Evolutionary conservation across 257 asterid genomes (phyloP).

Genomic region (Anisodus tanguticus): DNA sequence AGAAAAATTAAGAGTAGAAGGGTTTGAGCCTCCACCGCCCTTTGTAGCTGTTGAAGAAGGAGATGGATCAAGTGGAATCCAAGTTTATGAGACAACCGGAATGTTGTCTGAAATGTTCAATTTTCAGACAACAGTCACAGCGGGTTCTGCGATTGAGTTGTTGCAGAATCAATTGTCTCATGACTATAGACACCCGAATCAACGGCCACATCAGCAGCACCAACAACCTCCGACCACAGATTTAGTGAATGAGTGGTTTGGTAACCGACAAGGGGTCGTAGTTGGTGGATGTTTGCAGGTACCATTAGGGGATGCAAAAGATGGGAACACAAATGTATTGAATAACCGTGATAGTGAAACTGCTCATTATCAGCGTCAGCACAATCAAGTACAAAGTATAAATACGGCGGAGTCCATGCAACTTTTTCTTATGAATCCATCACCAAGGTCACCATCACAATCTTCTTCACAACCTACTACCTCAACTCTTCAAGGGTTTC

Average conservation of each 20-base stretch:
- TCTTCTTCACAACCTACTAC: slow-evolving; percentile 53
- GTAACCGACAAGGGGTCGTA: slow-evolving; percentile 53
- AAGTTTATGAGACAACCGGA: slow-evolving; percentile 70
- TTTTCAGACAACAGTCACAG: slow-evolving; percentile 47
- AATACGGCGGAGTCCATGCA: slow-evolving; percentile 90
- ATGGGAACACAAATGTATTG: neutral
- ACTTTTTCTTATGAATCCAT: slow-evolving; percentile 84
- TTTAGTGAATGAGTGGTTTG: slow-evolving; percentile 54
- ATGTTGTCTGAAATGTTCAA: slow-evolving; percentile 88
- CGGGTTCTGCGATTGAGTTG: slow-evolving; percentile 52
- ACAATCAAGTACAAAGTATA: slow-evolving; percentile 52
- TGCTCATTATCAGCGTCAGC: neutral
- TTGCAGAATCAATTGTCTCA: slow-evolving; percentile 61
- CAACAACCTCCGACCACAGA: slow-evolving; percentile 30
- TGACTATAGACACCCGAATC: slow-evolving; percentile 43
- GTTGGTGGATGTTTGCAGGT: slow-evolving; percentile 31
- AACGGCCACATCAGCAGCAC: slow-evolving; percentile 23
- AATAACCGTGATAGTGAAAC: neutral
- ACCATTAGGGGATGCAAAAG: slow-evolving; percentile 46
- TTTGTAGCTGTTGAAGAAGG: slow-evolving; percentile 54
- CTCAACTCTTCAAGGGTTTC: slow-evolving; percentile 53
- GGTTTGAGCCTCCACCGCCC: slow-evolving; percentile 61
- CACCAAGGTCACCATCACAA: slow-evolving; percentile 62
- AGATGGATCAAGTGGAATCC: slow-evolving; percentile 57
- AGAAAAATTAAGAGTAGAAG: slow-evolving; percentile 68